Base-by-base conservation (phyloP, 371 early-diverging fungal genomes). In the Syncephalastrum monosporum region DNA sequence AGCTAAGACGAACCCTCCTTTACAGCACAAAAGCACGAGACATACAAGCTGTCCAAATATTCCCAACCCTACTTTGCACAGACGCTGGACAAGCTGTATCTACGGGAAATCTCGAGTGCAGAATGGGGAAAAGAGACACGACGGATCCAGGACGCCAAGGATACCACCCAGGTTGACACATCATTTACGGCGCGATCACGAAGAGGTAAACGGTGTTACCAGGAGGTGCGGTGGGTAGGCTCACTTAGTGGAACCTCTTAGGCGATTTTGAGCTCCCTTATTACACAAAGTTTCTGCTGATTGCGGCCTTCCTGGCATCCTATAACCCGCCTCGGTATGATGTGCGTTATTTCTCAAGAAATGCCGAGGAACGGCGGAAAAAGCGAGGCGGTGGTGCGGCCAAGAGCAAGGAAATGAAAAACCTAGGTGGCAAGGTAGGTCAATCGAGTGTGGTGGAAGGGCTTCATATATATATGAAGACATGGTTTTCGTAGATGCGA, bases 281-380 rank as follows among this genome's bases (percentile, higher is more conserved):
- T 61, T 90, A 84, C 57, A 85, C 91, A 50, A 89, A 91, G 56
- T 96, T 88, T 59, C 75, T 97, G 19, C 69, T 97, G 12, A 84
- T 97, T 17, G 91, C 97, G 0, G 74, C 94, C 2, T 97, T 87
- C 60, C 58, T 97, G 55, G 97, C 97, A 4, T 93, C 94, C 0
- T 96, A 94, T 69, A 97, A 97, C 63, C 97, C 97, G 15, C 83
- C 91, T 10, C 65, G 86, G 19, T 76, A 91, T 44, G 98, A 97
- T 71, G 76, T 86, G 16, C 83, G 91, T 4, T 93, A 90, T 52
- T 97, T 97, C 77, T 67, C 94, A 15, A 77, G 79, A 57, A 65
- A 72, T 4, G 71, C 69, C 13, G 77, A 86, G 59, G 75, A 82
- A 60, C 68, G 81, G 14, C 65, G 72, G 23, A 82, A 76, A 59